Conservation (phyloP, 352 stramenopile species). For the Pythium insidiosum region DNA sequence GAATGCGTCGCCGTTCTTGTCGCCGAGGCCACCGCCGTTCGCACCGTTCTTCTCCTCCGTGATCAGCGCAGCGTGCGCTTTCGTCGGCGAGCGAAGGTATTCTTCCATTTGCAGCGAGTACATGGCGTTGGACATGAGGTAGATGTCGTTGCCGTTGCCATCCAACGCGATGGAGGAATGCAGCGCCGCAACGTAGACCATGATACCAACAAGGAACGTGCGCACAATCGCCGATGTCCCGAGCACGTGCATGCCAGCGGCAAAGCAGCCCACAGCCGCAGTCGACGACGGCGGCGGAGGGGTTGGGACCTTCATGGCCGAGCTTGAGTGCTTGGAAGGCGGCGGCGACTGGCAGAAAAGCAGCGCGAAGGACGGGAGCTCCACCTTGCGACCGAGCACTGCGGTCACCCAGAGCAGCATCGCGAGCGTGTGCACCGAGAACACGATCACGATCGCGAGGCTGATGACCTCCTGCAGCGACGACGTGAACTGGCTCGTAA, state of each 20-base stretch:
- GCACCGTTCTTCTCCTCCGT: not conserved
- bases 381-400: not conserved
- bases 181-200: conserved; percentile 1
- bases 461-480: conserved; percentile 3
- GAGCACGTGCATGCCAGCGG: not conserved
- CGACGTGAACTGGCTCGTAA: conserved; percentile 6
- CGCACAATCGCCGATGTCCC: not conserved
- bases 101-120: conserved; percentile 8
- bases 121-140: conserved; percentile 11
- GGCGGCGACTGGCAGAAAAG: not conserved
- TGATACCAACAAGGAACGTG: conserved; percentile 1
- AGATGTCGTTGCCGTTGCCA: conserved; percentile 9
- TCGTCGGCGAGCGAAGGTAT: conserved; percentile 1
- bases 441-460: not conserved
- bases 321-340: not conserved
- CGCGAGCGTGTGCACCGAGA: not conserved
- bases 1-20: no score
- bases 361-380: not conserved
- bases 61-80: not conserved
- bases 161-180: conserved; percentile 5
- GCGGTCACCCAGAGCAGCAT: conserved; percentile 3
- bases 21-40: not conserved
- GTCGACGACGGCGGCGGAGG: not conserved
- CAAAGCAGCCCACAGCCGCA: not conserved
- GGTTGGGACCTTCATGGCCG: not conserved